phyloP scores from a whole-genome alignment of 1,139 yeast genomes.

The Suhomyces panamericanus region DNA sequence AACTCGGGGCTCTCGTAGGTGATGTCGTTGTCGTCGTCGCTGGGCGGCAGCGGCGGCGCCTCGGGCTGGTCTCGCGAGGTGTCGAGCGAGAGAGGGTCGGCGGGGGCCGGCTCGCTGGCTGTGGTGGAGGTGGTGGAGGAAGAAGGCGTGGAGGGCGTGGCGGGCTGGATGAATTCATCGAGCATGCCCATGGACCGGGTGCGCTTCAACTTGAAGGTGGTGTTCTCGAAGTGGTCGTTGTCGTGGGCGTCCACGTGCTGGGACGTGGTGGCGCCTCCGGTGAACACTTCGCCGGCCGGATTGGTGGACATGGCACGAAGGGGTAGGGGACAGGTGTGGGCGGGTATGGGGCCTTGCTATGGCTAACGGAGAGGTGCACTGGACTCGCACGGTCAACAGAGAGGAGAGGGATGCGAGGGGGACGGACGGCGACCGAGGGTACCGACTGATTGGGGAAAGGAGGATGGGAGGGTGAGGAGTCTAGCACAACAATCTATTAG shows the following conservation, averaged over 20 bases:
- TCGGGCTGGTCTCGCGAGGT: not conserved
- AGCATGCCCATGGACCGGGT: constrained; percentile 82
- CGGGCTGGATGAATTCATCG: constrained; percentile 62
- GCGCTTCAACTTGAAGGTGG: constrained; percentile 76
- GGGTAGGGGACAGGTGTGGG: constrained; percentile 1
- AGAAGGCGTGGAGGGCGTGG: constrained; percentile 6
- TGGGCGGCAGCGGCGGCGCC: constrained; percentile 1
- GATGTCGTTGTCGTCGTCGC: not conserved
- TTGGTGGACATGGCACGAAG: constrained; percentile 7
- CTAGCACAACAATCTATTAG: constrained; percentile 5
- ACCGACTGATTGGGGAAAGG: constrained; percentile 1
- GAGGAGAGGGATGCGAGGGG: not conserved
- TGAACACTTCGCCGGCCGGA: constrained; percentile 38
- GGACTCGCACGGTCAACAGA: not conserved
- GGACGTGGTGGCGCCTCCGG: constrained; percentile 54
- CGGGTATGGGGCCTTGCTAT: not conserved
- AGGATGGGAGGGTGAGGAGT: constrained; percentile 2
- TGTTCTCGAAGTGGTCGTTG: constrained; percentile 68
- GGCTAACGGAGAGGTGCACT: not conserved
- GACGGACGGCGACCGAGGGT: constrained; percentile 1
- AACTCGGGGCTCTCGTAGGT: constrained; percentile 34
- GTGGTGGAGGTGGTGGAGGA: not conserved
- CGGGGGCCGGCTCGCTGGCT: not conserved
- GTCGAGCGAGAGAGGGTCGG: constrained; percentile 1
- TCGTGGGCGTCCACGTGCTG: constrained; percentile 69